A percentile compares a stretch with the other conserved stretches of the same genome.
Conservation (phyloP, 2,329 filamentous ascomycete species). For the Sphaceloma murrayae region DNA sequence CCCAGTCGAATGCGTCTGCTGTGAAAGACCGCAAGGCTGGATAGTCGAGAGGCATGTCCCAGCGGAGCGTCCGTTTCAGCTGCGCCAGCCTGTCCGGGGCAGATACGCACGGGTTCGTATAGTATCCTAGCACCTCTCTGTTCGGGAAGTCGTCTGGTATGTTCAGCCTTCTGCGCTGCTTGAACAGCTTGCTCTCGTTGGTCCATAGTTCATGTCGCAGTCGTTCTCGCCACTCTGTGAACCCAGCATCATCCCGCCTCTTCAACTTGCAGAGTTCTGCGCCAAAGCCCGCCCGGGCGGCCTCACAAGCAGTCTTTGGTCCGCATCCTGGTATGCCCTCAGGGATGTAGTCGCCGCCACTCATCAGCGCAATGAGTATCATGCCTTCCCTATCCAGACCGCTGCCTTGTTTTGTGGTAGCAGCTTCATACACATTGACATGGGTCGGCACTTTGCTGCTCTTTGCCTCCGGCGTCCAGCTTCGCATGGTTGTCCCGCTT, state of each 20-base stretch:
- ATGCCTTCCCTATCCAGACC: slow-evolving; percentile 77
- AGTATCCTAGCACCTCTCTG: slow-evolving; percentile 69
- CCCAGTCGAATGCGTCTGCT: slow-evolving; percentile 78
- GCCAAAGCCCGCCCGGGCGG: slow-evolving; percentile 80
- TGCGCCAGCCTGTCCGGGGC: slow-evolving; percentile 46
- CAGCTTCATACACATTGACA: slow-evolving; percentile 67
- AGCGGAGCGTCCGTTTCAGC: slow-evolving; percentile 46
- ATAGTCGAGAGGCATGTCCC: slow-evolving; percentile 57
- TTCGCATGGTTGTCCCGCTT: slow-evolving; percentile 65
- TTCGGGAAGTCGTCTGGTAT: slow-evolving; percentile 79
- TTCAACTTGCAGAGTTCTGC: slow-evolving; percentile 59
- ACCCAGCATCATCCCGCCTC: slow-evolving; percentile 47
- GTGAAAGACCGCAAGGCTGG: slow-evolving; percentile 62
- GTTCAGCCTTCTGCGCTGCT: slow-evolving; percentile 60
- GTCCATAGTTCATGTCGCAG: slow-evolving; percentile 67
- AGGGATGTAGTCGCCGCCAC: slow-evolving; percentile 86
- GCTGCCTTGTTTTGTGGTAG: slow-evolving; percentile 44
- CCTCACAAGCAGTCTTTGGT: slow-evolving; percentile 79
- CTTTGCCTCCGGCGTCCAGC: slow-evolving; percentile 67
- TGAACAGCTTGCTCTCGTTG: slow-evolving; percentile 76
- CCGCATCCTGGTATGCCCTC: slow-evolving; percentile 83
- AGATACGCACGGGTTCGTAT: slow-evolving; percentile 80
- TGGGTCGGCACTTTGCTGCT: slow-evolving; percentile 66
- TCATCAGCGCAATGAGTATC: slow-evolving; percentile 89
- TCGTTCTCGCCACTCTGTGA: slow-evolving; percentile 61